Base-by-base conservation (phyloP, 73 alveolate species). In the Loxodes magnus region DNA sequence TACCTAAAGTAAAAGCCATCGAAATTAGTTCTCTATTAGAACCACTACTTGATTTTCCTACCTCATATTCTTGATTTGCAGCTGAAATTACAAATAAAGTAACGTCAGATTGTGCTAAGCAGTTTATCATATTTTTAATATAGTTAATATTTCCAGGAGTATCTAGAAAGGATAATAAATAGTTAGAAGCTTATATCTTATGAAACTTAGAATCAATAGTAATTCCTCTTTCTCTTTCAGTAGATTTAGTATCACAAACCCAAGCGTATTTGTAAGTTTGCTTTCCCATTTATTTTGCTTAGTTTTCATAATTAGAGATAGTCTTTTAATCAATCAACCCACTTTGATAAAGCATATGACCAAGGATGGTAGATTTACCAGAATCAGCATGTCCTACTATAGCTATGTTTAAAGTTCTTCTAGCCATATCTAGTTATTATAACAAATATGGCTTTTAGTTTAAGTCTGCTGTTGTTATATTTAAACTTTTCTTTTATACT, bases 1-100 rank as follows among this genome's bases (percentile, higher is more conserved):
- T 71, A 4, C 95, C 95, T 66, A 82, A 62, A 41, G 92, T 71
- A 67, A 33, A 78, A 30, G 95, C 95, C n/a, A 72, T 54, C 17
- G 77, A 67, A 33, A 72, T 65, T 59, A 72, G 86, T 50, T 78
- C 88, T 50, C 67, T 53, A 16, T 69, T 64, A 36, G 44, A 79
- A 6, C 84, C 86, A 16, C 41, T 9, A 31, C 12, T 31, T 9
- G n/a, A n/a, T n/a, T 9, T 31, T 9, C 62, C 25, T 79, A 56
- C 60, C 46, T 51, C 35, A 71, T 69, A 76, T 26, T 70, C 94
- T 42, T 83, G 87, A 44, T 67, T 68, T 20, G 54, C 82, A 24
- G 92, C 77, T 9, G 92, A 56, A 21, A 72, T 65, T 38, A 82
- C 55, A 26, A 82, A 67, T 26, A 77, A 50, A 43, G 82, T 88